Percentiles rank a stretch among this genome's conserved stretches.
Evolutionary conservation across 768 basidiomycete species (phyloP).

Genomic region (Tulasnella sp.): DNA sequence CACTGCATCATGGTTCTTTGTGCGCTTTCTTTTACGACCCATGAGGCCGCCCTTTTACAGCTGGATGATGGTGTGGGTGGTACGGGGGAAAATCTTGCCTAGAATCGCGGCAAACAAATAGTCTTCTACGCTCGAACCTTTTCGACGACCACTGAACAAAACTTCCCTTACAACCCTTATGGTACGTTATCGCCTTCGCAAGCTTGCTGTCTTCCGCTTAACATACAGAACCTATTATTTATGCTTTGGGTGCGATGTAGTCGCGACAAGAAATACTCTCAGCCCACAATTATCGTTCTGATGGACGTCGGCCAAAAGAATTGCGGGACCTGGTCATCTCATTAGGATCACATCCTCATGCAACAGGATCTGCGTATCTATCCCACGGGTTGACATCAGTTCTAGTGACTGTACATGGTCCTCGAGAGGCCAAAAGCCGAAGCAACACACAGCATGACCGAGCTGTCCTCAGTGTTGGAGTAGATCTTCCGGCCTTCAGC

Average conservation of each 20-base stretch:
- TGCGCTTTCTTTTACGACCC: constrained; percentile 11
- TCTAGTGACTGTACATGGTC: constrained; percentile 79
- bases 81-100: too few relatives aligned
- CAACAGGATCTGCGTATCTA: constrained; percentile 76
- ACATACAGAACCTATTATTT: too few relatives aligned
- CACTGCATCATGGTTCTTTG: not conserved
- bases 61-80: constrained; percentile 37
- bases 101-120: too few relatives aligned
- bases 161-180: too few relatives aligned
- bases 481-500: constrained; percentile 77
- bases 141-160: too few relatives aligned
- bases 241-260: too few relatives aligned
- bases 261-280: constrained; percentile 21
- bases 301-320: constrained; percentile 86
- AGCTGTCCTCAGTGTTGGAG: constrained; percentile 80
- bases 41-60: constrained; percentile 1
- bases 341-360: constrained; percentile 50
- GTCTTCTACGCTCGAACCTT: too few relatives aligned
- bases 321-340: constrained; percentile 70
- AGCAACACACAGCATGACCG: constrained; percentile 75
- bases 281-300: constrained; percentile 52
- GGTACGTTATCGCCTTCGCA: too few relatives aligned
- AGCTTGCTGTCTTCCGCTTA: too few relatives aligned
- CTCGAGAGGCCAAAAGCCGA: constrained; percentile 73
- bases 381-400: constrained; percentile 87